Evolutionary conservation across 805 yeast species (phyloP).

Genomic region (Maudiozyma saulgeensis): DNA sequence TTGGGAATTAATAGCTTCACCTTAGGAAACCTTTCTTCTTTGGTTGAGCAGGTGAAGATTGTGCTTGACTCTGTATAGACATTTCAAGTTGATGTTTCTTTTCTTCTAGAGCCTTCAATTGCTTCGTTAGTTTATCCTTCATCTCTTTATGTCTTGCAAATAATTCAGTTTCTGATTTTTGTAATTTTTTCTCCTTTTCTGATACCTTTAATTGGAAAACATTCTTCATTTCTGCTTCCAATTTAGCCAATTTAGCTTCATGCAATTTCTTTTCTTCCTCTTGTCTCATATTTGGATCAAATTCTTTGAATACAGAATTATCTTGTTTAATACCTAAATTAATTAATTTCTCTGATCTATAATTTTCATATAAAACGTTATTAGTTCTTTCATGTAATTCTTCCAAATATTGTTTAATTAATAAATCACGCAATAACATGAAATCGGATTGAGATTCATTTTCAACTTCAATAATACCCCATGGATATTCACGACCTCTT

Average conservation of each 20-base stretch:
- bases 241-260: conserved; percentile 84
- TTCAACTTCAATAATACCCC: conserved; percentile 96
- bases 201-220: conserved; percentile 94
- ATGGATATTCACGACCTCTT: conserved; percentile 89
- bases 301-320: conserved; percentile 83
- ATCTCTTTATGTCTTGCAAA: conserved; percentile 93
- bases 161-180: conserved; percentile 92
- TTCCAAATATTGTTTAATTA: conserved; percentile 84
- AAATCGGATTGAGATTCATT: conserved; percentile 92
- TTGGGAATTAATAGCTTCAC: neutral
- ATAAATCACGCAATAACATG: conserved; percentile 75
- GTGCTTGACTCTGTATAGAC: conserved; percentile 30
- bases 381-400: conserved; percentile 84
- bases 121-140: conserved; percentile 87
- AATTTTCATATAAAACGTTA: conserved; percentile 70
- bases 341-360: conserved; percentile 73
- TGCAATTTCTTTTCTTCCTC: conserved; percentile 90
- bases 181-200: conserved; percentile 94
- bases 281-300: conserved; percentile 85
- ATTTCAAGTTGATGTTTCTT: conserved; percentile 71
- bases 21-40: conserved; percentile 67
- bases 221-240: conserved; percentile 93
- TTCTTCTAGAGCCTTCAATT: conserved; percentile 82
- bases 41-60: conserved; percentile 43
- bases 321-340: conserved; percentile 88